Conservation (phyloP, 2,329 filamentous ascomycete species). For the Colletotrichum tamarilloi region DNA sequence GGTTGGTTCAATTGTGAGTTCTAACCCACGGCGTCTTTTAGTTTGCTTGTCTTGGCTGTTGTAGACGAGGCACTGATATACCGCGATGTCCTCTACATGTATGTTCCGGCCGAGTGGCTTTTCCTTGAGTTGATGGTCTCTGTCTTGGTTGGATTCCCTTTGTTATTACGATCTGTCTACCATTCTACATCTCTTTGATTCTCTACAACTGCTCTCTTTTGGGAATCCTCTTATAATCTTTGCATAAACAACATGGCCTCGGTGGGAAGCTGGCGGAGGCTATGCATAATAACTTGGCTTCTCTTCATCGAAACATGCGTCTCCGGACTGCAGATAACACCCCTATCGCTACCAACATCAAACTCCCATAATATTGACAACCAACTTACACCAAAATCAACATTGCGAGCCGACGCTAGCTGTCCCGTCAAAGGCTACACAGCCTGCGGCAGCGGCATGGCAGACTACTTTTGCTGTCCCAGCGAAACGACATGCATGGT, state of each 20-base stretch:
- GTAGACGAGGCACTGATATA: constrained; percentile 22
- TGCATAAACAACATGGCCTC: constrained; percentile 6
- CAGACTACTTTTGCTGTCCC: constrained; percentile 76
- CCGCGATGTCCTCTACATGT: background rate
- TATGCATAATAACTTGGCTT: constrained; percentile 21
- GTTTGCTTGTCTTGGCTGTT: background rate
- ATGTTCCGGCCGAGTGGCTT: constrained; percentile 10
- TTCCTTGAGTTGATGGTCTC: background rate
- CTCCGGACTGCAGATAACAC: background rate
- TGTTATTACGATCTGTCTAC: background rate
- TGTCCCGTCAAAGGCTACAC: constrained; percentile 25
- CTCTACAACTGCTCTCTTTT: background rate
- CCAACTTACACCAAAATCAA: background rate
- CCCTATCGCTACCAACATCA: background rate
- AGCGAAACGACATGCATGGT: constrained; percentile 64
- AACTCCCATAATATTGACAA: background rate
- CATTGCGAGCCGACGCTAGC: constrained; percentile 14
- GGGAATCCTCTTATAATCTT: background rate
- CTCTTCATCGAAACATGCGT: background rate
- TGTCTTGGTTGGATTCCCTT: background rate
- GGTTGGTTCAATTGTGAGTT: constrained; percentile 10
- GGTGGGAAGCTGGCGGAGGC: background rate
- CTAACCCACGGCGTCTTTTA: constrained; percentile 7
- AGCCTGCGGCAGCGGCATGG: constrained; percentile 51
- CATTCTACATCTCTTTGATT: background rate